Percentiles rank a stretch among this genome's conserved stretches.
These are phyloP conservation scores for Neoboletus brunneissimus DNA, from an alignment of 768 basidiomycete genomes.

Conservation along the genomic window DNA sequence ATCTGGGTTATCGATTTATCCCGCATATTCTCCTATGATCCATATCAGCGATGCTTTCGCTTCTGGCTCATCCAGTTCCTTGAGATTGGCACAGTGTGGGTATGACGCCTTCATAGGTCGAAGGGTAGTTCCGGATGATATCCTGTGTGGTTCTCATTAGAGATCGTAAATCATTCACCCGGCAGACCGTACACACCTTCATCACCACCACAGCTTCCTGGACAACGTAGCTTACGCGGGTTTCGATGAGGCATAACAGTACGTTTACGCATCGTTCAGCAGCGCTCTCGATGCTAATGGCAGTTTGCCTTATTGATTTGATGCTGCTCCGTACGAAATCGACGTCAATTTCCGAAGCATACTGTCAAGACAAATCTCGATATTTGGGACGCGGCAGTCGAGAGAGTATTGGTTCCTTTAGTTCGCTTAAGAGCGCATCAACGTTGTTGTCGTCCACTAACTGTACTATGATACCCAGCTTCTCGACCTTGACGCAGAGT, in stretches of 20 bases:
- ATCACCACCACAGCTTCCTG: slow-evolving; percentile 98
- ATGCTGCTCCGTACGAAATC: slow-evolving; percentile 96
- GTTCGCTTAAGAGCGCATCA: slow-evolving; percentile 89
- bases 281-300: slow-evolving; percentile 89
- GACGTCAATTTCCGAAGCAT: slow-evolving; percentile 96
- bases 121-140: slow-evolving; percentile 96
- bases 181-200: slow-evolving; percentile 59
- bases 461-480: slow-evolving; percentile 97
- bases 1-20: slow-evolving; percentile 96
- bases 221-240: slow-evolving; percentile 94
- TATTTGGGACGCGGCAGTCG: neutral
- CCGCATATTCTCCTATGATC: slow-evolving; percentile 98
- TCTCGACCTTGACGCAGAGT: slow-evolving; percentile 97
- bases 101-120: slow-evolving; percentile 94
- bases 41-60: slow-evolving; percentile 97
- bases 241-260: slow-evolving; percentile 86
- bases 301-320: slow-evolving; percentile 93
- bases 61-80: slow-evolving; percentile 96
- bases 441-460: slow-evolving; percentile 89
- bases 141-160: slow-evolving; percentile 52
- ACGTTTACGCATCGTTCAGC: slow-evolving; percentile 96
- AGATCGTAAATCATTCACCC: neutral
- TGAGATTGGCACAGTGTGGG: slow-evolving; percentile 93
- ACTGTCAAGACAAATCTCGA: slow-evolving; percentile 39
- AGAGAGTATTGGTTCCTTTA: slow-evolving; percentile 75